These are phyloP conservation scores for Tricholoma flavovirens DNA, from an alignment of 768 basidiomycete species.

Conservation along the genomic window DNA sequence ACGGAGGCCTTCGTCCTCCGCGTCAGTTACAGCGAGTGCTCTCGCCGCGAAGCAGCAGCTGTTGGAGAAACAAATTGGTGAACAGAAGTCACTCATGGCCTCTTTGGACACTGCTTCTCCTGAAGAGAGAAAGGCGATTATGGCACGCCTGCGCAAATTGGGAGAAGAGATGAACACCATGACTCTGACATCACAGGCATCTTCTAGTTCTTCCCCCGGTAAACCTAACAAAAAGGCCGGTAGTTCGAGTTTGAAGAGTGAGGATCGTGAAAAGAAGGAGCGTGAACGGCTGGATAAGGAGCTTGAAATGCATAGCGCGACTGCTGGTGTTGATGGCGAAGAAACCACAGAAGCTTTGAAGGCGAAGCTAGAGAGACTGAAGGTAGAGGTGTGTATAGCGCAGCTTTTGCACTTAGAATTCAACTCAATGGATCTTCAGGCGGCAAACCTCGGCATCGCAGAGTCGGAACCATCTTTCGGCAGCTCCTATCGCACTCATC, in stretches of 20 bases:
- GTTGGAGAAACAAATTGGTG: slow-evolving; percentile 76
- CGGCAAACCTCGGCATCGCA: slow-evolving; percentile 67
- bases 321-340: slow-evolving; percentile 32
- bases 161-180: slow-evolving; percentile 70
- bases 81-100: slow-evolving; percentile 83
- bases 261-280: slow-evolving; percentile 50
- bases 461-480: slow-evolving; percentile 38
- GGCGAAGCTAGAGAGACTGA: slow-evolving; percentile 69
- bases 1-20: slow-evolving; percentile 32
- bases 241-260: slow-evolving; percentile 16
- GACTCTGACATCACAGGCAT: slow-evolving; percentile 21
- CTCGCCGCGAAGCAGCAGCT: slow-evolving; percentile 72
- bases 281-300: slow-evolving; percentile 75
- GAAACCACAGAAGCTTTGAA: slow-evolving; percentile 63
- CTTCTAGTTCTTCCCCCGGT: slow-evolving; percentile 20
- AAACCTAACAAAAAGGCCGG: slow-evolving; percentile 15
- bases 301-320: slow-evolving; percentile 59
- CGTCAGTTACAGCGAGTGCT: slow-evolving; percentile 33
- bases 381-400: slow-evolving; percentile 60
- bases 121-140: slow-evolving; percentile 75
- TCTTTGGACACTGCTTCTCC: slow-evolving; percentile 55
- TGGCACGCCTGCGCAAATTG: slow-evolving; percentile 69
- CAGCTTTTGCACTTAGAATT: not conserved
- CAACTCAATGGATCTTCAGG: slow-evolving; percentile 33
- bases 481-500: slow-evolving; percentile 56